Base-by-base conservation (phyloP, 108 stramenopile species). In the Licmophora abbreviata region DNA sequence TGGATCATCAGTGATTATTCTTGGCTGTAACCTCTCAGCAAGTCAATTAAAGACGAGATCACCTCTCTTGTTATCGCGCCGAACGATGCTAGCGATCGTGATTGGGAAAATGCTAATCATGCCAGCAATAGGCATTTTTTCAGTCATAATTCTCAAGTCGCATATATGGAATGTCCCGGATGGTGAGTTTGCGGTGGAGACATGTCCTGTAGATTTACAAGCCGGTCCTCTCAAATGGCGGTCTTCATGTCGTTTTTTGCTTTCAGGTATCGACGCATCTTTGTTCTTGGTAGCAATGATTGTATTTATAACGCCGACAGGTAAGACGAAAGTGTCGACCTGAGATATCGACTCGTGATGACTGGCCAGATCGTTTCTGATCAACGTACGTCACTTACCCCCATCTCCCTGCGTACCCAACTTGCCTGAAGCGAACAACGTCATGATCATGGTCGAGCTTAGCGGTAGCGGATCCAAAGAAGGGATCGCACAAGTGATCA, bases 381-480 rank as follows among this genome's bases (percentile, higher is more conserved):
- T n/a, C n/a, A n/a, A n/a, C n/a, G n/a, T n/a, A n/a, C n/a, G n/a
- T n/a, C n/a, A n/a, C n/a, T n/a, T n/a, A n/a, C n/a, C n/a, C 43
- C 15, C 17, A 8, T 44, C 17, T 44, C 17, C 15, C 43, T 21
- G 9, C 43, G 9, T 18, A 8, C 15, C 22, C 22, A n/a, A 35
- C 12, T 21, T n/a, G 15, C 43, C 43, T 21, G 87, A 85, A 4
- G 86, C 91, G n/a, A 92, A 92, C 49, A 92, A 92, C 63, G 91
- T 92, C 17, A 92, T 92, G 91, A 80, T 92, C 12, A 92, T 92
- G 86, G 86, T 87, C 8, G 86, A 92, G 57, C 52, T 92, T 12
- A 63, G 64, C 40, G 78, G 85, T 12, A 61, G 58, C 40, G 65
- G 75, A 3, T 61, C 68, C 29, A 91, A 91, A 51, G 79, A 85